Base-by-base conservation (phyloP, 2,329 filamentous ascomycete genomes). In the Aureobasidium zeae region DNA sequence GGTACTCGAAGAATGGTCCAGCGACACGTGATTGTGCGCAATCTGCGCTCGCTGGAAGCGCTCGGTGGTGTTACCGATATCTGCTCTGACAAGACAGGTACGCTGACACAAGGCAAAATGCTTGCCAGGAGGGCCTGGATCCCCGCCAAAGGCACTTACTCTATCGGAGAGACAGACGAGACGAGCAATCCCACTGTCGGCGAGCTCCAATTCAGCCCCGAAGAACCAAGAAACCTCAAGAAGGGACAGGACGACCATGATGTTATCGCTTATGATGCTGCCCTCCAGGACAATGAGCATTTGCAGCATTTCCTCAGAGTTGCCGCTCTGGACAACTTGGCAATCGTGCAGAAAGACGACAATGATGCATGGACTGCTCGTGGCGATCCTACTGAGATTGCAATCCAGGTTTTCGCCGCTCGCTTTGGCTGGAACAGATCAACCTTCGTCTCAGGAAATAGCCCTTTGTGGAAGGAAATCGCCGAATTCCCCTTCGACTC, bases 401-500 rank as follows among this genome's bases (percentile, higher is more conserved):
- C 81, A 2, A 81, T 86, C 33, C 80, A 85, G 52, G 81, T 86
- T 0, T 83, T 86, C 55, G 78, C 79, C 7, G 75, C 73, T 30
- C 75, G 81, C 10, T 86, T 86, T 56, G 53, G 52, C 44, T 77
- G 76, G 69, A 77, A 78, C 48, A 69, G 74, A 7, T 64, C 70
- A 12, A 63, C 65, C 7, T 70, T 74, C 51, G 71, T 69, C 0
- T 63, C 66, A 10, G 73, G 70, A 2, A 65, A 73, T 1, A 62
- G 62, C 3, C 64, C 72, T 0, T 53, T 65, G 20, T 81, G 76
- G 76, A 65, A 63, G 15, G 68, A 81, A 51, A 63, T 79, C 17
- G 75, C 77, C 1, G 82, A 86, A 53, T 83, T 81, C 47, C 81
- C 80, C 0, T 86, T 86, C 50, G 81, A 86, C 55, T 84, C 80